These are phyloP conservation scores for Cylindrotheca closterium DNA, from an alignment of 108 stramenopile genomes.

Conservation along the genomic window DNA sequence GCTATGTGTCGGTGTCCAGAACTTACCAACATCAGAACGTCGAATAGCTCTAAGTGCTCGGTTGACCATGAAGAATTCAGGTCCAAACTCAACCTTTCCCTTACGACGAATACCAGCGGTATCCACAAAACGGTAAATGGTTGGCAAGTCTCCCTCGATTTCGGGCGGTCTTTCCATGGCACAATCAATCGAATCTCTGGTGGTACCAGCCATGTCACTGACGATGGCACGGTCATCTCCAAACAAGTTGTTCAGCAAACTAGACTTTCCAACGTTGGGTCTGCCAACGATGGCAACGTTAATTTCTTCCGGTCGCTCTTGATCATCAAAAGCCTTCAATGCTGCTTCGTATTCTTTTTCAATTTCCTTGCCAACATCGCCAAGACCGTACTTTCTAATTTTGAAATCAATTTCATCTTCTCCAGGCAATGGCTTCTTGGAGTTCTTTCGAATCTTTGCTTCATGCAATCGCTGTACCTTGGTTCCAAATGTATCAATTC, in stretches of 20 bases:
- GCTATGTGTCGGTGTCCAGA: background rate
- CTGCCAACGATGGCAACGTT: constrained; percentile 95
- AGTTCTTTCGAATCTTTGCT: constrained; percentile 55
- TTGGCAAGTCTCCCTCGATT: constrained; percentile 51
- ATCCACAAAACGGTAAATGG: constrained; percentile 94
- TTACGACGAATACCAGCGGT: constrained; percentile 97
- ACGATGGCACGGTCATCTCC: constrained; percentile 92
- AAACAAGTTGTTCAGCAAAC: constrained; percentile 91
- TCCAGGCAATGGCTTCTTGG: constrained; percentile 65
- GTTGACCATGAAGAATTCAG: constrained; percentile 98
- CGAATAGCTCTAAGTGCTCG: constrained; percentile 94
- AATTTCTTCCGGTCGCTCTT: constrained; percentile 71
- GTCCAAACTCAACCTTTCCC: constrained; percentile 93
- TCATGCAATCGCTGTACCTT: constrained; percentile 72
- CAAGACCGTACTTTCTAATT: constrained; percentile 71
- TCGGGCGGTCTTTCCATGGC: constrained; percentile 82
- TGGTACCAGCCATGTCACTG: constrained; percentile 94
- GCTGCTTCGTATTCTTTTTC: constrained; percentile 76
- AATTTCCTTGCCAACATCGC: constrained; percentile 53
- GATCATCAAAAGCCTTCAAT: constrained; percentile 73
- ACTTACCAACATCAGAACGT: constrained; percentile 85
- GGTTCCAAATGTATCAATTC: constrained; percentile 72
- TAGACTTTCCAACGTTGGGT: constrained; percentile 97
- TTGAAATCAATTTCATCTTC: constrained; percentile 77
- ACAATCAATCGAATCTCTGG: constrained; percentile 97